A percentile compares a stretch with the other conserved stretches of the same genome.
Conservation (phyloP, 441 rosid genomes). For the Syzygium syzygioides region DNA sequence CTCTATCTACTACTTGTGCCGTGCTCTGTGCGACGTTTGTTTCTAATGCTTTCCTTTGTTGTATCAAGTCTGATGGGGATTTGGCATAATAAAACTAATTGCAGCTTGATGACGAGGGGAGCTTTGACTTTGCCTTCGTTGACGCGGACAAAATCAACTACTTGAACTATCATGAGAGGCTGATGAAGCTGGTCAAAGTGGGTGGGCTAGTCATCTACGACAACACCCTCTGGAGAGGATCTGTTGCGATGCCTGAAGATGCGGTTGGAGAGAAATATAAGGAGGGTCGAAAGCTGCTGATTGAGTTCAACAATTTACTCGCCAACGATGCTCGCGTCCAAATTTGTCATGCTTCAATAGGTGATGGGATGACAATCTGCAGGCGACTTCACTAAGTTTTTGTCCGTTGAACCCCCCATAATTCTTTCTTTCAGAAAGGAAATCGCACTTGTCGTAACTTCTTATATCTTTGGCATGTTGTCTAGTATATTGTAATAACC, state of each 20-base stretch:
- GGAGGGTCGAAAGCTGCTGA: conserved; percentile 10
- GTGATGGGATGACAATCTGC: conserved; percentile 69
- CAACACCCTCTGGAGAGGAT: conserved; percentile 60
- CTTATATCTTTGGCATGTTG: neutral
- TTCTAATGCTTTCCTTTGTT: neutral
- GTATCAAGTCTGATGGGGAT: neutral
- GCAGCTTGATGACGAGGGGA: conserved; percentile 51
- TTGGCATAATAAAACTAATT: neutral
- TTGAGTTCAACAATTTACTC: conserved; percentile 41
- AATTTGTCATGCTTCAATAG: conserved; percentile 37
- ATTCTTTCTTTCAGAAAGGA: neutral
- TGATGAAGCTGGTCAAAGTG: conserved; percentile 45
- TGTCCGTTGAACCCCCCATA: neutral
- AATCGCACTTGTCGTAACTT: neutral
- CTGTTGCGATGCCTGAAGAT: conserved; percentile 39
- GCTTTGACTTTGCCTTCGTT: conserved; percentile 62
- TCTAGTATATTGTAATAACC: neutral
- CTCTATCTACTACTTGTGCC: neutral
- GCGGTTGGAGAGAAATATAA: conserved; percentile 15
- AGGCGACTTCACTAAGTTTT: conserved; percentile 29
- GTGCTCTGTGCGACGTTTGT: neutral
- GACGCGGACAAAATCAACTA: conserved; percentile 60
- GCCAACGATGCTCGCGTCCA: conserved; percentile 48
- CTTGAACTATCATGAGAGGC: conserved; percentile 52
- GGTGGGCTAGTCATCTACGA: conserved; percentile 61